Percentiles rank a stretch among this genome's conserved stretches.
Evolutionary conservation across 768 basidiomycete species (phyloP).

Genomic region (Trametes cinnabarina): DNA sequence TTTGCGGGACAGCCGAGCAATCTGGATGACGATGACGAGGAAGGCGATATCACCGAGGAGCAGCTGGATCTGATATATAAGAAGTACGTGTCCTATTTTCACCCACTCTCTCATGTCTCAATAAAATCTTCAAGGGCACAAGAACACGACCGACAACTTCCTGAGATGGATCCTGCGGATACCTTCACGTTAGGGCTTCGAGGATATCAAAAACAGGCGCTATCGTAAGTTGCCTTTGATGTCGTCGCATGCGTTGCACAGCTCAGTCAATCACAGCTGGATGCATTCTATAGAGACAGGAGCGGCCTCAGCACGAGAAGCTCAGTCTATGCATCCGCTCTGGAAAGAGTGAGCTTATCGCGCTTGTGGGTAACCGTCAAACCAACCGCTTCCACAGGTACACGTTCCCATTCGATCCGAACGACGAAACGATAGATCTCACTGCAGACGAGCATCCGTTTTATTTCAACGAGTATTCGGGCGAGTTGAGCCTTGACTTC

Average conservation of each 20-base stretch:
- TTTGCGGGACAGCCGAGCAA: slow-evolving; percentile 44
- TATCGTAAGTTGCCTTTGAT: slow-evolving; percentile 48
- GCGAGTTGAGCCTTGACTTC: slow-evolving; percentile 83
- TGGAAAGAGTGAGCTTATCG: slow-evolving; percentile 77
- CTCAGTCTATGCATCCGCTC: slow-evolving; percentile 81
- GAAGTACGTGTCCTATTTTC: no score
- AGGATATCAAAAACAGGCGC: slow-evolving; percentile 92
- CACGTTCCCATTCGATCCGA: slow-evolving; percentile 61
- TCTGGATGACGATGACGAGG: slow-evolving; percentile 80
- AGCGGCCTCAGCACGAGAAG: slow-evolving; percentile 63
- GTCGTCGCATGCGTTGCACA: neutral
- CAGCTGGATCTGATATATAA: slow-evolving; percentile 83
- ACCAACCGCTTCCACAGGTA: slow-evolving; percentile 49
- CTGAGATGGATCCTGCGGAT: slow-evolving; percentile 76
- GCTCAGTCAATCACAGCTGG: slow-evolving; percentile 54
- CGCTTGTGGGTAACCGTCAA: slow-evolving; percentile 1
- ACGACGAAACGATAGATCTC: slow-evolving; percentile 65
- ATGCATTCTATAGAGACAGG: slow-evolving; percentile 87
- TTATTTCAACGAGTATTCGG: slow-evolving; percentile 90
- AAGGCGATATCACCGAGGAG: slow-evolving; percentile 72
- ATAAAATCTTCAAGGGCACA: slow-evolving; percentile 61
- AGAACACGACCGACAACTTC: slow-evolving; percentile 69
- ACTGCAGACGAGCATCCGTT: slow-evolving; percentile 77
- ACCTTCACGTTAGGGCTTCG: slow-evolving; percentile 75
- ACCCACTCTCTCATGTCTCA: no score